Percentiles rank a stretch among this genome's conserved stretches.
Conservation (phyloP, 768 basidiomycete genomes). For the Boletus eberwhitei region DNA sequence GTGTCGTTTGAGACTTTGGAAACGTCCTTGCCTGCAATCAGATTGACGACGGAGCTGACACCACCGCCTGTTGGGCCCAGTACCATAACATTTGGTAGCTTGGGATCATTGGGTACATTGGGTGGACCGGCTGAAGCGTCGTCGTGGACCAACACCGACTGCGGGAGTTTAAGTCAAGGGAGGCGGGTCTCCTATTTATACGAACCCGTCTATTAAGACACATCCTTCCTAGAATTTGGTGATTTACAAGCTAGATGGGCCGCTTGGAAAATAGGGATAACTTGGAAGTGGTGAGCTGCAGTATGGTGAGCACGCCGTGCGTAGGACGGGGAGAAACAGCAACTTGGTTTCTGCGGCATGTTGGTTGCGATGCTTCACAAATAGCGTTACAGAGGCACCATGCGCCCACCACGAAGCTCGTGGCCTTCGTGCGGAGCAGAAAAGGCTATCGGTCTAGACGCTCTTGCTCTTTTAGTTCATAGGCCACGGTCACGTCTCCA, state of each 20-base stretch:
- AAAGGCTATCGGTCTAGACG: neutral
- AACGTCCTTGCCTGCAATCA: constrained; percentile 22
- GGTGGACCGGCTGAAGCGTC: neutral
- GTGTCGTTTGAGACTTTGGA: constrained; percentile 20
- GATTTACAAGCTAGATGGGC: neutral
- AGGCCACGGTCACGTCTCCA: neutral
- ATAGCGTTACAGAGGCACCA: constrained; percentile 4
- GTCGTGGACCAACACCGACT: constrained; percentile 7
- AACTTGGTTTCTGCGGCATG: neutral
- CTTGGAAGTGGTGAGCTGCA: neutral
- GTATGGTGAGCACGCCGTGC: neutral
- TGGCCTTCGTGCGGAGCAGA: constrained; percentile 3
- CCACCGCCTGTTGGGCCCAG: constrained; percentile 27
- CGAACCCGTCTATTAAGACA: constrained; percentile 20
- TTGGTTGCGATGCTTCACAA: constrained; percentile 2
- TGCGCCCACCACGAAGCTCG: constrained; percentile 9
- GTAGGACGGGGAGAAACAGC: neutral
- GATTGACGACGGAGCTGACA: constrained; percentile 30
- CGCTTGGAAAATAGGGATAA: neutral
- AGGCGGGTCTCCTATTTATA: neutral
- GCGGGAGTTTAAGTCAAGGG: constrained; percentile 4
- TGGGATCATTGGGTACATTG: neutral
- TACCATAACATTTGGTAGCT: constrained; percentile 22
- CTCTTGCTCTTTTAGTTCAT: neutral
- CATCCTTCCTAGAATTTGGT: constrained; percentile 4